Percentiles rank a stretch among this genome's conserved stretches.
Evolutionary conservation across 352 stramenopile genomes (phyloP).

Genomic region (Phytophthora sojae): DNA sequence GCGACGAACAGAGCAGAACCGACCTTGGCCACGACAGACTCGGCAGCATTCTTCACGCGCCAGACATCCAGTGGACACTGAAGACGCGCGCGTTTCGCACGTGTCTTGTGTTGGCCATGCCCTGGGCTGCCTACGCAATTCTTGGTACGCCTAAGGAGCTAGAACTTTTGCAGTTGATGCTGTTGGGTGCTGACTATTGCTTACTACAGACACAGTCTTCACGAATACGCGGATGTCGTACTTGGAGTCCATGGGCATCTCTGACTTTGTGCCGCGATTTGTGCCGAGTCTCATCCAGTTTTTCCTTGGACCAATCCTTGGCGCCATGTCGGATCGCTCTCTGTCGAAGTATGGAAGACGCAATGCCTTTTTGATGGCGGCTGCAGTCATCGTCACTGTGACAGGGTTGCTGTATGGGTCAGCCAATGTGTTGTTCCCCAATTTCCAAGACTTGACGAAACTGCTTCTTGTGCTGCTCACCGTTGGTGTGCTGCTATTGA

Average conservation of each 20-base stretch:
- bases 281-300: slow-evolving; percentile 68
- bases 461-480: slow-evolving; percentile 70
- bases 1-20: background rate
- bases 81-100: slow-evolving; percentile 47
- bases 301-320: slow-evolving; percentile 75
- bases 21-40: slow-evolving; percentile 12
- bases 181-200: slow-evolving; percentile 6
- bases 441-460: slow-evolving; percentile 49
- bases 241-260: slow-evolving; percentile 77
- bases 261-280: slow-evolving; percentile 65
- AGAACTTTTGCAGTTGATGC: slow-evolving; percentile 3
- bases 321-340: slow-evolving; percentile 75
- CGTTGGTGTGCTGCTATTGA: slow-evolving; percentile 66
- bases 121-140: slow-evolving; percentile 75
- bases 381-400: slow-evolving; percentile 53
- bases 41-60: slow-evolving; percentile 1
- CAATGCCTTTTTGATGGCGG: slow-evolving; percentile 71
- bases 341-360: slow-evolving; percentile 75
- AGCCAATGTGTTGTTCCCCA: slow-evolving; percentile 67
- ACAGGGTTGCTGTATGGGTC: slow-evolving; percentile 70
- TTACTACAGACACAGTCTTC: slow-evolving; percentile 68
- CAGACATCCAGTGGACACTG: slow-evolving; percentile 34
- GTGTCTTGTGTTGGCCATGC: slow-evolving; percentile 77
- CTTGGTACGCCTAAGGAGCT: slow-evolving; percentile 47
- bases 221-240: slow-evolving; percentile 72